Evolutionary conservation across 805 yeast genomes (phyloP).

Genomic region (Nakazawaea siamensis): DNA sequence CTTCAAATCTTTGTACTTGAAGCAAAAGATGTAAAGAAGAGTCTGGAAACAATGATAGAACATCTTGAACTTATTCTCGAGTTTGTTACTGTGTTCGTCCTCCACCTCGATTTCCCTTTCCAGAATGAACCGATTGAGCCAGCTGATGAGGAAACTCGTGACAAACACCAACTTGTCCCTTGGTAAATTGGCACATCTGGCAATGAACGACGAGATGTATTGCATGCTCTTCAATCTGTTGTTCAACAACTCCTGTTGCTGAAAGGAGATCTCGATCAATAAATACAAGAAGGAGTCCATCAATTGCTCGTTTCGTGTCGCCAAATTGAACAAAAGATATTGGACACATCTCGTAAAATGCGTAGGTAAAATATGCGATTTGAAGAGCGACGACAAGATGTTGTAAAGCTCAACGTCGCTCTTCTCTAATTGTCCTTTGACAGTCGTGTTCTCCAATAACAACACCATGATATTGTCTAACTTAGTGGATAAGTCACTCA

Average conservation of each 20-base stretch:
- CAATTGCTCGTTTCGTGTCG: constrained; percentile 76
- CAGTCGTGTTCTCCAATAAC: constrained; percentile 46
- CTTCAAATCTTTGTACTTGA: constrained; percentile 60
- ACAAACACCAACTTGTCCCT: constrained; percentile 73
- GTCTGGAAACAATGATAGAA: constrained; percentile 91
- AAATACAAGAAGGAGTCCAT: constrained; percentile 79
- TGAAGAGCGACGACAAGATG: constrained; percentile 68
- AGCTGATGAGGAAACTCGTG: constrained; percentile 70
- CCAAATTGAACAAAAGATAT: constrained; percentile 69
- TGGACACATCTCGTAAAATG: constrained; percentile 87
- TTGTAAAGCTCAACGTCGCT: constrained; percentile 63
- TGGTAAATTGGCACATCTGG: constrained; percentile 71
- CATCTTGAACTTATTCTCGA: constrained; percentile 80
- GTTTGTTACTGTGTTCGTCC: constrained; percentile 27
- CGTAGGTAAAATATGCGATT: constrained; percentile 80
- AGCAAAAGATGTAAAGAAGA: constrained; percentile 83
- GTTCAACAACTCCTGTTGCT: constrained; percentile 58
- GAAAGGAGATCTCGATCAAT: constrained; percentile 76
- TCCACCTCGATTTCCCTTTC: constrained; percentile 83
- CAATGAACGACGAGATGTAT: constrained; percentile 82
- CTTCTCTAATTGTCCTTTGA: too few species aligned
- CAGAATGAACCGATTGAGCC: constrained; percentile 73
- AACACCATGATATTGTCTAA: constrained; percentile 61
- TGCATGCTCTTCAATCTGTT: constrained; percentile 85
- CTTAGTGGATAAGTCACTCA: constrained; percentile 51